Evolutionary conservation across 768 basidiomycete genomes (phyloP), one percentile per base, ranked within the genome.

Genomic region (Calocybe indica): DNA sequence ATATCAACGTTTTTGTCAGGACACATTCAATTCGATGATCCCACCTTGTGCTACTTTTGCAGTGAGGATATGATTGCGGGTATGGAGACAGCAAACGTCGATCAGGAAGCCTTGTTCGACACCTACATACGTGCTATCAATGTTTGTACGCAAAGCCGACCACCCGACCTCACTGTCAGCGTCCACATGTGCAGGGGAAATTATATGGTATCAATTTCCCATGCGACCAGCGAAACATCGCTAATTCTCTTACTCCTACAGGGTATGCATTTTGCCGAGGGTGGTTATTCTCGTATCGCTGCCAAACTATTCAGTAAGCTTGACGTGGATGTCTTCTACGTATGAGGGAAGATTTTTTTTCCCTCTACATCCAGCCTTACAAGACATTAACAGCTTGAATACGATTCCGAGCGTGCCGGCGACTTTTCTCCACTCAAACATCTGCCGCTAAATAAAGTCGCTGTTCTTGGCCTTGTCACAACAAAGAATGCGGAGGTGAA

Each of bases 91-190:
- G 77, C 74, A 37, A 79, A 78, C 0, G 70, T 79, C 13, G 82
- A 89, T 62, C 74, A 79, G 12, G 79, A 77, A 44, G 74, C 74
- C 3, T 71, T 89, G 38, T 71, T 90, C 13, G 77, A 86, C 48
- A 78, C 78, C 5, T 88, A 88, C 59, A 79, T 85, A 59, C 71
- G 76, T 43, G 76, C 80, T 14, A 82, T 84, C 70, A 83, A 78
- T 59, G 59, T 73, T 12, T 73, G 76, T 52, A 71, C 80, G 1
- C 62, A 71, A 49, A 75, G 68, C 40, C 71, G 78, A 22, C 81
- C 82, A 6, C 59, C 57, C 41, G 80, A 83, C 61, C 63, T 85
- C 53, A 74, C 64, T 37, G 62, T 80, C 29, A 74, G 80, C 28
- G 56, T 83, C 29, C 82, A 85, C 58, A 74, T 83, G 64, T 85